A percentile compares a stretch with the other conserved stretches of the same genome.
These are phyloP conservation scores for Protomyces inouyei DNA, from an alignment of 1,139 yeast species.

Conservation along the genomic window DNA sequence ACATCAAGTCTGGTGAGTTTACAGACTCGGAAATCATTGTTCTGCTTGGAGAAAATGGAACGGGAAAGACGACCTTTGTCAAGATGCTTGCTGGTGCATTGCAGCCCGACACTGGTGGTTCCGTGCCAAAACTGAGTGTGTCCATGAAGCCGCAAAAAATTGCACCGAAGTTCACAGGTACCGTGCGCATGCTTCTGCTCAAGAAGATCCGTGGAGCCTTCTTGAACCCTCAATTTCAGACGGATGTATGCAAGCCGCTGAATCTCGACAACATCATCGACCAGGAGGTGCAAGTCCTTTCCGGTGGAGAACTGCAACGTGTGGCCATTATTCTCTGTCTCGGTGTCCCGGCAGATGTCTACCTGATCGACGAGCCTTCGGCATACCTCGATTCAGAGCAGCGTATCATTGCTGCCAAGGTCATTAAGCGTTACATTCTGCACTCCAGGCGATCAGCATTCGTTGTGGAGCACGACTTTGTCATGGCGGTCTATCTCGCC, in stretches of 20 bases:
- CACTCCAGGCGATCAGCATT: slow-evolving; percentile 97
- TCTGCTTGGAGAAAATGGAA: slow-evolving; percentile 99
- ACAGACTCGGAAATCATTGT: slow-evolving; percentile 95
- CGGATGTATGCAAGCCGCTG: slow-evolving; percentile 94
- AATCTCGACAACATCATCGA: slow-evolving; percentile 89
- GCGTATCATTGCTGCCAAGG: slow-evolving; percentile 98
- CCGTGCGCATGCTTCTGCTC: slow-evolving; percentile 94
- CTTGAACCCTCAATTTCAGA: slow-evolving; percentile 94
- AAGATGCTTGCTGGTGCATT: slow-evolving; percentile 88
- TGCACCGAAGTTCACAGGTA: slow-evolving; percentile 97
- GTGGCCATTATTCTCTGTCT: slow-evolving; percentile 93
- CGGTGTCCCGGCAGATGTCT: slow-evolving; percentile 52
- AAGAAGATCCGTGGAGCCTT: slow-evolving; percentile 92
- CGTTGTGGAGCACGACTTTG: slow-evolving; percentile 96
- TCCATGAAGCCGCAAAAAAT: slow-evolving; percentile 98
- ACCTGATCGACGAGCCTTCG: slow-evolving; percentile 38
- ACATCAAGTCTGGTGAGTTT: slow-evolving; percentile 79
- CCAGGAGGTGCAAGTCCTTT: slow-evolving; percentile 93
- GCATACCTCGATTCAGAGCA: slow-evolving; percentile 98
- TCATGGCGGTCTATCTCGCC: slow-evolving; percentile 96
- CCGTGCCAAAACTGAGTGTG: slow-evolving; percentile 81
- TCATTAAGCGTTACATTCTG: slow-evolving; percentile 89
- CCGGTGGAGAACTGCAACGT: slow-evolving; percentile 99
- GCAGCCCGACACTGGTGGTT: slow-evolving; percentile 72
- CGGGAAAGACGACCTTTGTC: slow-evolving; percentile 98